These are phyloP conservation scores for Posidonia australis DNA, from an alignment of 106 monocot species.

Conservation along the genomic window DNA sequence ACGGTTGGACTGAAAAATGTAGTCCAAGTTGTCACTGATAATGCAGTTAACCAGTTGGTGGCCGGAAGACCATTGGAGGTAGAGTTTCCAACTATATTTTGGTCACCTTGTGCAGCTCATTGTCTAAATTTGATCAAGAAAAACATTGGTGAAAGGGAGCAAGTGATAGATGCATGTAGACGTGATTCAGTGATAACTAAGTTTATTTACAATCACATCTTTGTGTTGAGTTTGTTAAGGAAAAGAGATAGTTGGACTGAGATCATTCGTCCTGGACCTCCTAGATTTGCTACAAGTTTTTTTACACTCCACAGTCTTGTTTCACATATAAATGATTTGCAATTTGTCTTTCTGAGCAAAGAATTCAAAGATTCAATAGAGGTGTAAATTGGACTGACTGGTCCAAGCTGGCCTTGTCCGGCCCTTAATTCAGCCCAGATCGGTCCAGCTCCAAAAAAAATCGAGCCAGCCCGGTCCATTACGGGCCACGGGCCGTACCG, in stretches of 20 bases:
- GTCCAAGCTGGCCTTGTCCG: too few relatives aligned
- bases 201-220: not conserved
- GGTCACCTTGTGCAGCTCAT: slow-evolving; percentile 1
- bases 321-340: not conserved
- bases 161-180: not conserved
- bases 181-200: not conserved
- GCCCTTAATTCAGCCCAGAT: too few relatives aligned
- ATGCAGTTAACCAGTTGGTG: not conserved
- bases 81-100: not conserved
- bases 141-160: not conserved
- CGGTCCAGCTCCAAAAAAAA: too few relatives aligned
- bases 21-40: not conserved
- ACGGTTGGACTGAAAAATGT: not conserved
- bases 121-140: slow-evolving; percentile 2
- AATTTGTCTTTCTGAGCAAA: not conserved
- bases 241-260: not conserved
- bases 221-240: not conserved
- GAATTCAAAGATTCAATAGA: not conserved
- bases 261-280: not conserved
- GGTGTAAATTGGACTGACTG: too few relatives aligned
- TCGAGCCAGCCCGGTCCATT: too few relatives aligned
- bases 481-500: too few relatives aligned
- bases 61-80: not conserved
- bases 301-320: slow-evolving; percentile 1
- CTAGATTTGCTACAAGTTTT: slow-evolving; percentile 1